Evolutionary conservation across 2,329 filamentous ascomycete species (phyloP).

Genomic region (Leptographium galeiforme): DNA sequence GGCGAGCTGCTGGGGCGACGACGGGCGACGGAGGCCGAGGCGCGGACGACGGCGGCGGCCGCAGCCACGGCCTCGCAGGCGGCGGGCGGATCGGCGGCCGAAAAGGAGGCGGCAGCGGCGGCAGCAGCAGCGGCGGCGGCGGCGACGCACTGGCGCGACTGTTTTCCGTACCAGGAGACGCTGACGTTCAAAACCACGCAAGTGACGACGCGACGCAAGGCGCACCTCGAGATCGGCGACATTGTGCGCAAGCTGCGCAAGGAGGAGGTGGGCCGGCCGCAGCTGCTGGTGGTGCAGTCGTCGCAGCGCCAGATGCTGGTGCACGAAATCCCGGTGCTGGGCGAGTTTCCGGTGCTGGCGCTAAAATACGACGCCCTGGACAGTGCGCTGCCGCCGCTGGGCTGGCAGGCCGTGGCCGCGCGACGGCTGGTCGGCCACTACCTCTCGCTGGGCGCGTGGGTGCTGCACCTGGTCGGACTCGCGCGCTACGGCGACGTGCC

Average conservation of each 20-base stretch:
- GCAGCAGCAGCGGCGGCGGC: conserved; percentile 52
- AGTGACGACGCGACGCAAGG: conserved; percentile 80
- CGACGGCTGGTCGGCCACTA: conserved; percentile 81
- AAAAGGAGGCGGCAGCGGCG: conserved; percentile 21
- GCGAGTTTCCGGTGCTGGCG: conserved; percentile 69
- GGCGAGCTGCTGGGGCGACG: conserved; percentile 57
- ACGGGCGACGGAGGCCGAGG: conserved; percentile 41
- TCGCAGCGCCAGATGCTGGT: conserved; percentile 68
- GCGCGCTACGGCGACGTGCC: conserved; percentile 89
- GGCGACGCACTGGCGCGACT: conserved; percentile 61
- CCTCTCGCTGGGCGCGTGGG: conserved; percentile 83
- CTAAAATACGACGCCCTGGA: conserved; percentile 74
- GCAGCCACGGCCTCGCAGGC: background rate
- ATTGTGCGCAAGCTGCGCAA: conserved; percentile 71
- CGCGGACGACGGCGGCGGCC: background rate
- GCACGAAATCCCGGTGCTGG: conserved; percentile 72
- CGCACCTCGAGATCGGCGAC: conserved; percentile 77
- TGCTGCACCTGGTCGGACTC: conserved; percentile 74
- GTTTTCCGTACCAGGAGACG: conserved; percentile 76
- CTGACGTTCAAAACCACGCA: conserved; percentile 77
- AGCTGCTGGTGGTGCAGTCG: conserved; percentile 82
- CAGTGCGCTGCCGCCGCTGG: conserved; percentile 75
- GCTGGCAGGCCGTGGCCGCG: conserved; percentile 84
- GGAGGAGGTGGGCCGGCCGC: conserved; percentile 62
- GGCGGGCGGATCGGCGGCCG: conserved; percentile 1